A percentile compares a stretch with the other conserved stretches of the same genome.
Conservation (phyloP, 805 yeast genomes). For the Ogataea methanolica region DNA sequence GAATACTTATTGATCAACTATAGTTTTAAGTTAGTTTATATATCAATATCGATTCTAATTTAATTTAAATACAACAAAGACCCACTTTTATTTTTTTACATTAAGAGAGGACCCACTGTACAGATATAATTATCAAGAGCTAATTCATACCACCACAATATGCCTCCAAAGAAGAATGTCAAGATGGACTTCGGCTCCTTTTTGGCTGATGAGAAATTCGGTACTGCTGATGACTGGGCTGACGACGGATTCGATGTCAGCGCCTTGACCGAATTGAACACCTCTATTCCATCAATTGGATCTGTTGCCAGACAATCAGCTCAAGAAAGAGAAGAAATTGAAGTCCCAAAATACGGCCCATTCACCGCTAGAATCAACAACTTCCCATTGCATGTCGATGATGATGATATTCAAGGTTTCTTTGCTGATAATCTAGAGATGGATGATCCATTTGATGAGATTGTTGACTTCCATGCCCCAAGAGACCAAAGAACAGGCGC, state of each 20-base stretch:
- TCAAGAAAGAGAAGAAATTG: conserved; percentile 60
- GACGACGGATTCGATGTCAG: conserved; percentile 71
- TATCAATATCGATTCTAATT: no score
- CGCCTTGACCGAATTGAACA: conserved; percentile 15
- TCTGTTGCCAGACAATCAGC: conserved; percentile 26
- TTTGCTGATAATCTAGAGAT: conserved; percentile 50
- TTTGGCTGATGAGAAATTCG: conserved; percentile 69
- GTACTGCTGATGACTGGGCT: conserved; percentile 66
- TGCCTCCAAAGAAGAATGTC: conserved; percentile 58
- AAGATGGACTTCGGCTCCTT: conserved; percentile 84
- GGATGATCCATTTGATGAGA: conserved; percentile 44
- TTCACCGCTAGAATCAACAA: conserved; percentile 85
- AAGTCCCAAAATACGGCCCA: conserved; percentile 90
- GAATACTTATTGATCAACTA: no score
- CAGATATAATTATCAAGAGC: neutral
- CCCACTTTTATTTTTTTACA: no score
- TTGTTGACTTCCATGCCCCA: conserved; percentile 68
- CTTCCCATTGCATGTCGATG: conserved; percentile 76
- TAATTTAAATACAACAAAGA: no score
- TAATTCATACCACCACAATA: conserved; percentile 18
- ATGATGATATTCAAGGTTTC: conserved; percentile 57
- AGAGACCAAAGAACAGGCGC: conserved; percentile 61
- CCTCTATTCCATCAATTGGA: conserved; percentile 12
- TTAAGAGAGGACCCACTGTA: neutral
- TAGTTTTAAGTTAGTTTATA: no score